These are phyloP conservation scores for Paracoccidioides brasiliensis DNA, from an alignment of 2,329 filamentous ascomycete genomes.

Conservation along the genomic window DNA sequence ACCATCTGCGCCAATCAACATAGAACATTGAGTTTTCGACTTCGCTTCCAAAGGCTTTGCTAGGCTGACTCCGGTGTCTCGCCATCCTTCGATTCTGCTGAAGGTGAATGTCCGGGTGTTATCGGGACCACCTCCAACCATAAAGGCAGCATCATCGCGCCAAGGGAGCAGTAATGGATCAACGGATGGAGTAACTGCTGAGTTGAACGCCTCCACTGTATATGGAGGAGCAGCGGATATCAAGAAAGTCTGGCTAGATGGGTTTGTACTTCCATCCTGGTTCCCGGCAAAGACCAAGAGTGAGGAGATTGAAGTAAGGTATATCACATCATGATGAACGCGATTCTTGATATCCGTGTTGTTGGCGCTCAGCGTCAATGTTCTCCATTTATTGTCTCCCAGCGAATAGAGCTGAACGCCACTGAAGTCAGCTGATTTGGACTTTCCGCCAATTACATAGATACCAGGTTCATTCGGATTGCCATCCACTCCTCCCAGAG, in stretches of 20 bases:
- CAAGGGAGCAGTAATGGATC: constrained; percentile 63
- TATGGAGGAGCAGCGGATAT: constrained; percentile 56
- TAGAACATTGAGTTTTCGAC: constrained; percentile 45
- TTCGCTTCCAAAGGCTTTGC: constrained; percentile 47
- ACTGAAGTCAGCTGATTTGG: constrained; percentile 44
- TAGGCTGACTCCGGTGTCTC: constrained; percentile 51
- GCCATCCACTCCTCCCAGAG: constrained; percentile 50
- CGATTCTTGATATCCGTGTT: constrained; percentile 52
- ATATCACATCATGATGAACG: constrained; percentile 61
- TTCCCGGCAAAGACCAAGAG: constrained; percentile 74
- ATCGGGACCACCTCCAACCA: constrained; percentile 58
- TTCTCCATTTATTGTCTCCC: constrained; percentile 44
- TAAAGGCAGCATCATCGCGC: constrained; percentile 55
- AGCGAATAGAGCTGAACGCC: constrained; percentile 63
- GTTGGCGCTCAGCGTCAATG: constrained; percentile 30
- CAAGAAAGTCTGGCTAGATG: constrained; percentile 63
- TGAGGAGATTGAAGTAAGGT: constrained; percentile 54
- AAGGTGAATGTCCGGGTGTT: constrained; percentile 65
- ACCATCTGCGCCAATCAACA: constrained; percentile 60
- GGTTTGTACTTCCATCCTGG: constrained; percentile 43
- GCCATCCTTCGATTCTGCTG: constrained; percentile 50
- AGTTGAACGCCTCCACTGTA: constrained; percentile 44
- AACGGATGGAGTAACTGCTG: constrained; percentile 46
- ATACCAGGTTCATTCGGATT: constrained; percentile 50
- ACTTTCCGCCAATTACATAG: constrained; percentile 70